Conservation (phyloP, 164 flowering plant genomes). For the Litsea cubeba region DNA sequence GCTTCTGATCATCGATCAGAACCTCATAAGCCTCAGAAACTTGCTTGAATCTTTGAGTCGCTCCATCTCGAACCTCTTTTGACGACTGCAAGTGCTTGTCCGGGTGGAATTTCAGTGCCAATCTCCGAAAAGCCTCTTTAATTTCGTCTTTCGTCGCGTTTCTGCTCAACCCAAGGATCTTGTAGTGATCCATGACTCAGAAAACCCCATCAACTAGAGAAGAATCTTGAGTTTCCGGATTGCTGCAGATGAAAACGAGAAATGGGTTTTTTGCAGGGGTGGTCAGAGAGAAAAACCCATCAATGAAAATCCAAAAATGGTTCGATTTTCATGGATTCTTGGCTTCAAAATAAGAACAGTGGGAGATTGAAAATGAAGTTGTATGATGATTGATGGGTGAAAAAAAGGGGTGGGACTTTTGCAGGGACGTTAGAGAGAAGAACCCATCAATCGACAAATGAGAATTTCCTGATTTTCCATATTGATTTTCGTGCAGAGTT, state of each 20-base stretch:
- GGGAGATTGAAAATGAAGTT: background rate
- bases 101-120: conserved; percentile 77
- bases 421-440: background rate
- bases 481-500: background rate
- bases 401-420: background rate
- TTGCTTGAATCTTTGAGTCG: conserved; percentile 61
- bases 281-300: background rate
- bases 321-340: background rate
- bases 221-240: background rate
- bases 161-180: conserved; percentile 46
- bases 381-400: background rate
- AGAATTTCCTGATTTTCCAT: background rate
- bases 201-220: background rate
- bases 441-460: background rate
- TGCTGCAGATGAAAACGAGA: background rate
- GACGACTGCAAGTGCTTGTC: conserved; percentile 75
- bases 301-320: background rate
- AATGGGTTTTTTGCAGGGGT: too few species aligned
- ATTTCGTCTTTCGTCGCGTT: conserved; percentile 68
- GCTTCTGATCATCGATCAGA: conserved; percentile 61
- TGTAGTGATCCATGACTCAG: conserved; percentile 58
- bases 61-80: conserved; percentile 34
- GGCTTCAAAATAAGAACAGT: background rate
- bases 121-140: conserved; percentile 63
- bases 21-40: conserved; percentile 81